A percentile compares a stretch with the other conserved stretches of the same genome.
These are phyloP conservation scores for Agastache rugosa DNA, from an alignment of 257 asterid genomes.

Conservation along the genomic window DNA sequence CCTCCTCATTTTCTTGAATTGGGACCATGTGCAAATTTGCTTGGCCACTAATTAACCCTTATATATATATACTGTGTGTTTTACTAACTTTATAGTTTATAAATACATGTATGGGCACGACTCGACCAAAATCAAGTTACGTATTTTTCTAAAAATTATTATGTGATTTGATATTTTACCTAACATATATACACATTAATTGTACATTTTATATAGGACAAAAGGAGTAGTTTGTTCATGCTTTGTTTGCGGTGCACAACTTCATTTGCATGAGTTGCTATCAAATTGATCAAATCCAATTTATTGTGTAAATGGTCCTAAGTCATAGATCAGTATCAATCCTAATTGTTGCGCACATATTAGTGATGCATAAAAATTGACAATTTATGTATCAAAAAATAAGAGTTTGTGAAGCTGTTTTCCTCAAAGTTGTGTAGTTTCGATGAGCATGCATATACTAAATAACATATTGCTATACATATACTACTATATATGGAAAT, in stretches of 20 bases:
- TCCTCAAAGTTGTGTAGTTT: no score
- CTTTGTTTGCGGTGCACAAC: background rate
- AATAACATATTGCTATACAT: no score
- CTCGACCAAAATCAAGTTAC: background rate
- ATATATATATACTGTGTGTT: background rate
- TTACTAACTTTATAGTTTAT: background rate
- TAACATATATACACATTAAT: background rate
- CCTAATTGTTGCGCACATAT: no score
- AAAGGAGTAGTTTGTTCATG: conserved; percentile 5
- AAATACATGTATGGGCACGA: background rate
- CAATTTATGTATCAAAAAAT: no score
- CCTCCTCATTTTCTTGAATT: background rate
- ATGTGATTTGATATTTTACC: background rate
- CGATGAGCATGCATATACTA: no score
- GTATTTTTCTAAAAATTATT: background rate
- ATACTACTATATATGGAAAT: no score
- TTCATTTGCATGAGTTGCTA: conserved; percentile 1
- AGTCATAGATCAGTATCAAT: background rate
- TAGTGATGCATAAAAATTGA: no score
- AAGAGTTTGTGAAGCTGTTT: no score
- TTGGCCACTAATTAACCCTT: background rate
- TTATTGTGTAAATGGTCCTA: background rate
- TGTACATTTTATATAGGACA: no score
- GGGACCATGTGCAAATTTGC: conserved; percentile 33
- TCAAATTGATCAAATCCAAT: background rate